Evolutionary conservation across 164 flowering plant species (phyloP), one percentile per base, ranked within the genome.

Genomic region (Dillenia suffruticosa): DNA sequence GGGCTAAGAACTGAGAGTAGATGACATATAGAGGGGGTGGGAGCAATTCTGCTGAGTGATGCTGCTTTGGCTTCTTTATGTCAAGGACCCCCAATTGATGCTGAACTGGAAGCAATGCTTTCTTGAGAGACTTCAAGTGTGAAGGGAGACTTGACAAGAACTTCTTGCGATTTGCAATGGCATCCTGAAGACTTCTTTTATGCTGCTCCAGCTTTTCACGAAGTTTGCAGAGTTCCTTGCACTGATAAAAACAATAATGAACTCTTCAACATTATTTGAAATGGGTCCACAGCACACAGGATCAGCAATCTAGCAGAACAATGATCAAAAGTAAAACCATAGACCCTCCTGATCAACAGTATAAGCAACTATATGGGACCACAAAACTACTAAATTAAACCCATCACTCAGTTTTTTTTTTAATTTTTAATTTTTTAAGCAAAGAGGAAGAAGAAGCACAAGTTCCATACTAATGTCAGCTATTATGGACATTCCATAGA

Each of bases 91-190:
- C 97, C 13, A 95, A 73, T 63, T 92, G 94, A 61, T 82, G 80
- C 71, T 95, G 97, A 43, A 90, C 91, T 12, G 99, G 99, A 81
- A 95, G 76, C 44, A 98, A 95, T 72, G 94, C 98, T 76, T 95
- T 95, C 83, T 90, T 95, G 9, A 95, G 84, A 56, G 97, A 79
- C 74, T 95, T 95, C 59, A 95, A 83, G 73, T 92, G 97, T 40
- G 96, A 90, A 49, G 99, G 99, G 48, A 95, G 94, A 79, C 96
- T 92, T 45, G 97, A 86, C 65, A 95, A 68, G 67, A 95, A 92
- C 76, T 95, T 95, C 77, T 83, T 95, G 56, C 95, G 70, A 74
- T 78, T 86, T 26, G 92, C 83, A 68, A 90, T 87, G 44, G 82
- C 79, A 74, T 89, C 94, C 69, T 68, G 60, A 52, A 95, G 89